Evolutionary conservation across 1,284 basidiomycete species (phyloP), one percentile per base, ranked within the genome.

Genomic region (Ustilago trichophora): DNA sequence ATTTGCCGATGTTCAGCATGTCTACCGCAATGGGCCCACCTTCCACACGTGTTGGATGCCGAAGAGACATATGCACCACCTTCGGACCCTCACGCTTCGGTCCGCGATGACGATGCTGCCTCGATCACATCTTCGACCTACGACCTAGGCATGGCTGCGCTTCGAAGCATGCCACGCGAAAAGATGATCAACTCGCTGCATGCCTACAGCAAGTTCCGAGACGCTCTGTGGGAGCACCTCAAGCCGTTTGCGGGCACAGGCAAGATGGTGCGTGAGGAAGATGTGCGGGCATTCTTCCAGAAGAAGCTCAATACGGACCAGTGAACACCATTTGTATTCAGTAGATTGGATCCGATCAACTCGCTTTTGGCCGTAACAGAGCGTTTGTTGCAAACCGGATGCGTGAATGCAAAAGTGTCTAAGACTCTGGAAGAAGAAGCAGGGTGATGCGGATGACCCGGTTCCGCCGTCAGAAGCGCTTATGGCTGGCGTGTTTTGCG

Each of bases 31-130:
- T 73, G 73, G 68, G 27, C 36, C 15, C 18, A 55, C 10, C 73
- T 82, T 2, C 77, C 82, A 0, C 82, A 75, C 38, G 60, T 83
- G 0, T 54, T 81, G 27, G 75, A 79, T 6, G 81, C 82, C 26
- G 83, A 83, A 49, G 76, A 77, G 32, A 76, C 78, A 4, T 82
- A 82, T 44, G 78, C 78, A 3, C 82, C 83, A 29, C 79, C 82
- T 1, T 63, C 48, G 12, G 53, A 67, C 25, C 66, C 56, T 6
- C 59, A 67, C 3, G 58, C 52, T 6, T 71, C 67, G 0, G 64
- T 67, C 34, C 55, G 44, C n/a, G 73, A 66, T 7, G 59, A 68
- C 41, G 77, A 76, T 24, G 70, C 65, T 3, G 68, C 59, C 4
- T 74, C 60, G 1, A 45, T 55, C 40, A 60, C 64, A 8, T 69